Evolutionary conservation across 1,284 basidiomycete species (phyloP).

Genomic region (Volvariella volvacea): DNA sequence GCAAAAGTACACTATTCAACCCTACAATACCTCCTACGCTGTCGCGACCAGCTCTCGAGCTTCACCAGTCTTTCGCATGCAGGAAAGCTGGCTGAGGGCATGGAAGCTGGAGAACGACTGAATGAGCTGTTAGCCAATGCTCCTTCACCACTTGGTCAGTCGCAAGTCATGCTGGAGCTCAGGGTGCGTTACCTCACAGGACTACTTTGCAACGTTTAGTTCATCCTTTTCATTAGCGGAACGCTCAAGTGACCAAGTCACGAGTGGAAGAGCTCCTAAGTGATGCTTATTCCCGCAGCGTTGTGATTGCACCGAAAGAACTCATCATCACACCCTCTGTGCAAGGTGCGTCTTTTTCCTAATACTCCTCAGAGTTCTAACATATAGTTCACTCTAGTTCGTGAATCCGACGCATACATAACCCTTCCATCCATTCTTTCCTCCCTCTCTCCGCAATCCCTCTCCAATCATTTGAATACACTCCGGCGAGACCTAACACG

Average conservation of each 20-base stretch:
- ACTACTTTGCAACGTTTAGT: neutral
- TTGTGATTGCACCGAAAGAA: constrained; percentile 43
- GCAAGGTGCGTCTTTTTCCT: constrained; percentile 39
- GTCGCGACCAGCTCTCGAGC: constrained; percentile 35
- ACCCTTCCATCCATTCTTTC: constrained; percentile 49
- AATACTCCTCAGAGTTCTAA: neutral
- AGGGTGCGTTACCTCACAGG: constrained; percentile 36
- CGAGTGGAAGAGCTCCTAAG: constrained; percentile 64
- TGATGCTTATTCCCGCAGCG: constrained; percentile 56
- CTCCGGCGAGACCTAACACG: constrained; percentile 59
- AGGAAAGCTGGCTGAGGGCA: constrained; percentile 59
- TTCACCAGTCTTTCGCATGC: constrained; percentile 38
- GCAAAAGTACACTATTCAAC: constrained; percentile 42
- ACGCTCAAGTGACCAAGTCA: constrained; percentile 46
- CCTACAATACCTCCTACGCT: constrained; percentile 47
- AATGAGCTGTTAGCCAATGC: constrained; percentile 38
- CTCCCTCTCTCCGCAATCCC: constrained; percentile 48
- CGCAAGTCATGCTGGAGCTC: constrained; percentile 47
- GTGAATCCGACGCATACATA: constrained; percentile 44
- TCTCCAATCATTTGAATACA: constrained; percentile 48
- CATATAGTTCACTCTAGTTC: constrained; percentile 34
- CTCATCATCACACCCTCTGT: constrained; percentile 46
- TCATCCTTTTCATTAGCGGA: constrained; percentile 32
- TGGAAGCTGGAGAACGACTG: constrained; percentile 32
- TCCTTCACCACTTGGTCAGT: constrained; percentile 44